Base-by-base conservation (phyloP, 73 alveolate species). In the Diophrys appendiculata region DNA sequence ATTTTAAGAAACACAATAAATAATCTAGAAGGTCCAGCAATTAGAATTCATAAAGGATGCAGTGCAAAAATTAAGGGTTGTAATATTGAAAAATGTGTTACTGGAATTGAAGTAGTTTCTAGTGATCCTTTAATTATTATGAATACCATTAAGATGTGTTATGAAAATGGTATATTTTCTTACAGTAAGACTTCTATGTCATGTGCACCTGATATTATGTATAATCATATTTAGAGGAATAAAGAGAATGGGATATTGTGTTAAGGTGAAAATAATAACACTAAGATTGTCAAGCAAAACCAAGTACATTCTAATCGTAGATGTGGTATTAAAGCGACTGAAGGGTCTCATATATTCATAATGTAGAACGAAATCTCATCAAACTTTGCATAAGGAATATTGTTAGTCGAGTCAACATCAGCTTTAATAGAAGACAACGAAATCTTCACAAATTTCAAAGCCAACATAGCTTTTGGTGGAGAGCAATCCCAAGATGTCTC, bases 381-480 rank as follows among this genome's bases (percentile, higher is more conserved):
- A 28, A 96, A 96, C 76, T 88, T 90, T 71, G 94, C 89, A 60
- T 93, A 96, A 89, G 99, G 99, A 13, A 83, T 96, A 35, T 78
- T 96, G 31, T 82, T 94, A n/a, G 96, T 95, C 30, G 98, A 96
- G 78, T 94, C 92, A 27, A 88, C 99, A 0, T 84, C 94, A 54
- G 98, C 98, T 23, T 94, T 91, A 52, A 93, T 96, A 0, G 98
- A 96, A 78, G 84, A 88, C 67, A 96, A 96, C 87, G 96, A 94
- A 70, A 93, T 96, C 43, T 92, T 55, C 78, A 65, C 87, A 32
- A 96, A 96, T 85, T 78, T 86, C 81, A 96, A 94, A 86, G 99
- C 99, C 24, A 96, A 96, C 77, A 85, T 96, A 29, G 99, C 99
- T 31, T 94, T 92, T 73, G 99, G 99, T 28, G 99, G 99, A 14